Evolutionary conservation across 2,329 filamentous ascomycete genomes (phyloP), one percentile per base, ranked within the genome.

Genomic region (Malbranchea zuffiana): DNA sequence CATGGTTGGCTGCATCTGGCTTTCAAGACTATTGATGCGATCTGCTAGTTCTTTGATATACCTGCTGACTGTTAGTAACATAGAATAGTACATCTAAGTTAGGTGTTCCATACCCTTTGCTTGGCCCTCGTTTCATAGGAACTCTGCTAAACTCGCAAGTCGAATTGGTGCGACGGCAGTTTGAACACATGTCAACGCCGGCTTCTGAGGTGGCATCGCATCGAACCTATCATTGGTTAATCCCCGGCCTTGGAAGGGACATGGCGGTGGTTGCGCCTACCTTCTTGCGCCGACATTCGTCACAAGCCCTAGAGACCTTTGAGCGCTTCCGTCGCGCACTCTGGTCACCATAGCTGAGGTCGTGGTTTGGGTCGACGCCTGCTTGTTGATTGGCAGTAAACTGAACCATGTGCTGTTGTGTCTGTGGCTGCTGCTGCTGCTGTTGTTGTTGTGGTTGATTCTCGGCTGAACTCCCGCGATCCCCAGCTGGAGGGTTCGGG

Each of bases 1-100:
- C 12, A 41, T 28, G 24, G 24, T 33, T 3, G 61, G 61, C 37
- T 66, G 60, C 40, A 90, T 75, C 53, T 84, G 82, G 46, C 79
- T 81, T 55, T 93, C 86, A 30, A 94, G 78, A 28, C 74, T 79
- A 50, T 87, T 78, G 41, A 94, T 76, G 17, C 86, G 71, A 53
- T 93, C 85, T 16, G 85, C 84, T 15, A 94, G 71, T 57, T 93
- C 85, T 55, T 92, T 93, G 56, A 94, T 94, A 50, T 93, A 93
- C 11, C 79, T 83, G 50, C 31, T 17, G 17, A 6, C 20, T 12
- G 19, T 45, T n/a, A 13, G 33, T 25, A 40, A 12, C 23, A 25
- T n/a, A 7, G n/a, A 12, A 25, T 16, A 28, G 23, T 7, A 25
- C 6, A 25, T 25, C 33, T 29, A 37, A 29, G 34, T 21, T 16